Evolutionary conservation across 768 basidiomycete species (phyloP).

Genomic region (Calocybe indica): DNA sequence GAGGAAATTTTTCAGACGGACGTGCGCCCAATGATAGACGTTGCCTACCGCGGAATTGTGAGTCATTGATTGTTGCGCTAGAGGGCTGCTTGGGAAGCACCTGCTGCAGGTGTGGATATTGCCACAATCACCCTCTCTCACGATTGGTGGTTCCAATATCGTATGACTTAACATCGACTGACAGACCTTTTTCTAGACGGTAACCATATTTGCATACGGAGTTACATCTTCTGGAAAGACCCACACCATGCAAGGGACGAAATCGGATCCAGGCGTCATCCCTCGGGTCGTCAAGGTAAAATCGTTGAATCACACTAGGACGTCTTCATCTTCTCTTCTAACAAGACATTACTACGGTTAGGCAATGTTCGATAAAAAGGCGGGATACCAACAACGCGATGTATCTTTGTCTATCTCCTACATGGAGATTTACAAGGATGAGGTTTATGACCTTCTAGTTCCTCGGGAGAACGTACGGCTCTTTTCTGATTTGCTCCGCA

Average conservation of each 20-base stretch:
- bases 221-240: constrained; percentile 92
- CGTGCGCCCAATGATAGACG: constrained; percentile 71
- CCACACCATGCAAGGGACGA: constrained; percentile 86
- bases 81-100: not conserved
- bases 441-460: constrained; percentile 83
- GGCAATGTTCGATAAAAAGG: constrained; percentile 54
- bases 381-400: constrained; percentile 29
- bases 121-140: not conserved
- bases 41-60: constrained; percentile 73
- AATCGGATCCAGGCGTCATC: constrained; percentile 74
- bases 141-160: not conserved
- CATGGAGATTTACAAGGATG: constrained; percentile 91
- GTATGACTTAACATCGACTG: not conserved
- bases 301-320: no score
- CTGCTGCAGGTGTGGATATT: no score
- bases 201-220: constrained; percentile 87
- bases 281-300: constrained; percentile 71
- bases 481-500: not conserved
- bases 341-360: constrained; percentile 13
- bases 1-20: constrained; percentile 74
- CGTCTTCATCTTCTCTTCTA: not conserved
- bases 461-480: constrained; percentile 56
- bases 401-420: constrained; percentile 60
- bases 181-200: constrained; percentile 45
- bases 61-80: constrained; percentile 18